Evolutionary conservation across 2,329 filamentous ascomycete genomes (phyloP), one percentile per base, ranked within the genome.

Genomic region (Aspergillus sp.): DNA sequence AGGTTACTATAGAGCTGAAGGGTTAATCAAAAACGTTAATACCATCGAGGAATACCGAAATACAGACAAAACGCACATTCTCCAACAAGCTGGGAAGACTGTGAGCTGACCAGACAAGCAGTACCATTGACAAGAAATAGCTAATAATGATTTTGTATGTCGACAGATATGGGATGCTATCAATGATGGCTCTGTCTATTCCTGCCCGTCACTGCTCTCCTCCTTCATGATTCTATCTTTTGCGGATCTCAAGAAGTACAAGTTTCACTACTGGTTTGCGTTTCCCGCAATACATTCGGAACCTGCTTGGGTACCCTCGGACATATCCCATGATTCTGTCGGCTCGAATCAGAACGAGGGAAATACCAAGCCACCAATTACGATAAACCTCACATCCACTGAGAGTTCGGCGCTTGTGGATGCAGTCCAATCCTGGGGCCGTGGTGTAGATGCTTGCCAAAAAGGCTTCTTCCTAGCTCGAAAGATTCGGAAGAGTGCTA

Each of bases 381-480:
- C 48, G 22, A 68, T 68, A 43, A 52, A 67, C 43, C 70, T 97
- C 43, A 80, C 76, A 2, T 63, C 78, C 2, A 74, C 79, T 52
- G 91, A 97, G 67, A 91, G 85, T 49, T 84, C 83, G 2, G 78
- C 82, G 5, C 77, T 98, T 27, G 88, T 90, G 10, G 90, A 95
- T 49, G 78, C 80, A 13, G 83, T 96, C 19, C 86, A 90, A 53
- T 93, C 88, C 1, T 98, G 90, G 90, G 82, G 83, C 52, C 93
- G 91, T 61, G 78, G 80, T 27, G 83, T 86, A 13, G 90, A 97
- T 66, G 77, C 80, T 32, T 81, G 89, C 44, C 89, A 98, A 68
- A 85, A 91, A 64, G 93, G 93, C 7, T 98, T 97, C 71, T 98
- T 98, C 67, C 74, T 98, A n/a, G 90, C 84, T 6, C 95, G 95